These are phyloP conservation scores for Globisporangium irregulare DNA, from an alignment of 352 stramenopile genomes.

Conservation along the genomic window DNA sequence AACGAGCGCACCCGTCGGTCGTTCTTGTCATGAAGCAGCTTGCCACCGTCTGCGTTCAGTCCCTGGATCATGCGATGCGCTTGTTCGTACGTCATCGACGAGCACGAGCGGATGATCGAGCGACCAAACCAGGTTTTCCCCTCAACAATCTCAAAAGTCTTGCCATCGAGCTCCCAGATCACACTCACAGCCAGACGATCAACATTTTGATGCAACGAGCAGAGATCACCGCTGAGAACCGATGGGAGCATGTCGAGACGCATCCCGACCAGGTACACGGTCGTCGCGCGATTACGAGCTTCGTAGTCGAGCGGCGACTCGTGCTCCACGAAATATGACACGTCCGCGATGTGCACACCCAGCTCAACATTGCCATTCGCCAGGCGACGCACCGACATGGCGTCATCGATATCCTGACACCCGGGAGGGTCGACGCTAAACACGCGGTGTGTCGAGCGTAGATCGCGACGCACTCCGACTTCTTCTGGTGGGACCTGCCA, in stretches of 20 bases:
- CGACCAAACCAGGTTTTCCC: slow-evolving; percentile 82
- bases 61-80: slow-evolving; percentile 72
- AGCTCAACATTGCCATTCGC: slow-evolving; percentile 88
- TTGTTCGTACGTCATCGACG: slow-evolving; percentile 87
- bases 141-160: slow-evolving; percentile 54
- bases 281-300: slow-evolving; percentile 87
- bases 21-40: slow-evolving; percentile 20
- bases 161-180: slow-evolving; percentile 88
- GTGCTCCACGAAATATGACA: slow-evolving; percentile 97
- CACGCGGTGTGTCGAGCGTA: slow-evolving; percentile 67
- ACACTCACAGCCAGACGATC: slow-evolving; percentile 91
- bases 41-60: slow-evolving; percentile 52
- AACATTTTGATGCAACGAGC: slow-evolving; percentile 88
- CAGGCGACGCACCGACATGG: slow-evolving; percentile 79
- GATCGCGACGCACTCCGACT: slow-evolving; percentile 48
- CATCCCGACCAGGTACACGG: slow-evolving; percentile 97
- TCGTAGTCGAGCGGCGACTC: slow-evolving; percentile 96
- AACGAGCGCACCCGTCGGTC: slow-evolving; percentile 11
- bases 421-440: slow-evolving; percentile 89
- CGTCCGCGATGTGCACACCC: slow-evolving; percentile 99
- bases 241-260: slow-evolving; percentile 91
- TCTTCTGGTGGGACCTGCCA: slow-evolving; percentile 67
- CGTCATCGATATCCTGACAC: slow-evolving; percentile 91
- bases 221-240: slow-evolving; percentile 87
- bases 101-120: slow-evolving; percentile 95